Percentiles rank a stretch among this genome's conserved stretches.
Evolutionary conservation across 495 filamentous ascomycete genomes (phyloP).

Genomic region (Beverwykella pulmonaria): DNA sequence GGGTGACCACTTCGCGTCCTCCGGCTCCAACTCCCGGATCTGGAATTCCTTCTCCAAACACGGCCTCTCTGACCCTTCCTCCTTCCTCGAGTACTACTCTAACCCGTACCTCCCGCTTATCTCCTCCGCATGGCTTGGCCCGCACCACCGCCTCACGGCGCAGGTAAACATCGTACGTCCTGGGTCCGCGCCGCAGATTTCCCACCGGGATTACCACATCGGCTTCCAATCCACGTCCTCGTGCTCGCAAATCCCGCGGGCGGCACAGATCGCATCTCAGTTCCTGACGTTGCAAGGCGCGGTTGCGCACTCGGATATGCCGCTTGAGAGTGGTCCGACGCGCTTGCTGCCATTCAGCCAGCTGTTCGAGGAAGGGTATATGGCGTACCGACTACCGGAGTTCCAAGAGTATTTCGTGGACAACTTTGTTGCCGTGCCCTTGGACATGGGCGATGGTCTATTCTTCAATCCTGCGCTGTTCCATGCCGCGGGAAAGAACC

Average conservation of each 20-base stretch:
- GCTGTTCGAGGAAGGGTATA: slow-evolving; percentile 54
- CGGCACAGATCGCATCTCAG: slow-evolving; percentile 52
- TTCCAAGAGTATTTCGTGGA: slow-evolving; percentile 55
- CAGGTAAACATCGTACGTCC: slow-evolving; percentile 62
- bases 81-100: slow-evolving; percentile 57
- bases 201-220: slow-evolving; percentile 63
- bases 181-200: slow-evolving; percentile 53
- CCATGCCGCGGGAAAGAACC: slow-evolving; percentile 60
- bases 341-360: slow-evolving; percentile 59
- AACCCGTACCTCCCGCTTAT: slow-evolving; percentile 56
- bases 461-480: slow-evolving; percentile 63
- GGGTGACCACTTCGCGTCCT: slow-evolving; percentile 59
- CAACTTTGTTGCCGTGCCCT: slow-evolving; percentile 52
- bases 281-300: slow-evolving; percentile 61
- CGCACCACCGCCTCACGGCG: slow-evolving; percentile 56
- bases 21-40: slow-evolving; percentile 56
- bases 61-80: slow-evolving; percentile 48
- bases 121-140: slow-evolving; percentile 55
- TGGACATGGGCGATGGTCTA: slow-evolving; percentile 55
- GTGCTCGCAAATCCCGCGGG: slow-evolving; percentile 48
- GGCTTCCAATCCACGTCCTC: slow-evolving; percentile 53
- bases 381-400: slow-evolving; percentile 53
- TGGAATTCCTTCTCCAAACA: slow-evolving; percentile 65
- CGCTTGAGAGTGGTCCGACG: slow-evolving; percentile 55
- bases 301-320: slow-evolving; percentile 61